Conservation (phyloP, 1,139 yeast genomes). For the Geotrichum europaeum region DNA sequence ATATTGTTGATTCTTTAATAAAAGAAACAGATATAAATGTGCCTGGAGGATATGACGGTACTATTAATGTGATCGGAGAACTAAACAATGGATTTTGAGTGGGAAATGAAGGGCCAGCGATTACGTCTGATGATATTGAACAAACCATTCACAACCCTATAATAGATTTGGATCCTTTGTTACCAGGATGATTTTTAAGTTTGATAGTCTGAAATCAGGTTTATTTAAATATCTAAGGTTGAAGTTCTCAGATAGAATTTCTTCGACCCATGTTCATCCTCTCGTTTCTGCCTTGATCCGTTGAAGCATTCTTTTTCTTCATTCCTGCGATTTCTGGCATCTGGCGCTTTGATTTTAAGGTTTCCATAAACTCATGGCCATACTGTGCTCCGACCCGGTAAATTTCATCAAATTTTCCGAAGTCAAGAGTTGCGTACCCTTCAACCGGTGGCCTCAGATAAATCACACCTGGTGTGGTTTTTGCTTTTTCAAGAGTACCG, state of each 20-base stretch:
- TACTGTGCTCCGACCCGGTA: constrained; percentile 73
- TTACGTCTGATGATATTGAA: background rate
- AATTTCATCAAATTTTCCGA: constrained; percentile 86
- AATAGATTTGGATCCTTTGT: background rate
- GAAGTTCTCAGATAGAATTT: constrained; percentile 9
- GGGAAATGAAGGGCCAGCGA: background rate
- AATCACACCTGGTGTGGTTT: constrained; percentile 77
- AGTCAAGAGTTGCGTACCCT: constrained; percentile 83
- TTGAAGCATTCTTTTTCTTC: constrained; percentile 26
- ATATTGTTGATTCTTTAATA: background rate
- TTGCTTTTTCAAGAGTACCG: constrained; percentile 83
- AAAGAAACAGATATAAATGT: background rate
- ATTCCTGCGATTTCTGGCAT: constrained; percentile 61
- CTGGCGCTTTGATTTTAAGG: constrained; percentile 48
- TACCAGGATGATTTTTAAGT: background rate
- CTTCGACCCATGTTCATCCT: constrained; percentile 32
- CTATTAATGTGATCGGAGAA: background rate
- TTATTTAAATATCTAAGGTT: background rate
- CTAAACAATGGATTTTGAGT: background rate
- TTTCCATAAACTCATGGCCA: constrained; percentile 54
- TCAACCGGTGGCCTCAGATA: constrained; percentile 94
- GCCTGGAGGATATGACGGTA: too few relatives aligned
- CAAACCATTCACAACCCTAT: background rate
- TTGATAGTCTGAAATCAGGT: background rate
- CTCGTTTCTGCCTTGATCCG: constrained; percentile 27